These are phyloP conservation scores for Trichoderma aggressivum DNA, from an alignment of 2,329 filamentous ascomycete species.

Conservation along the genomic window DNA sequence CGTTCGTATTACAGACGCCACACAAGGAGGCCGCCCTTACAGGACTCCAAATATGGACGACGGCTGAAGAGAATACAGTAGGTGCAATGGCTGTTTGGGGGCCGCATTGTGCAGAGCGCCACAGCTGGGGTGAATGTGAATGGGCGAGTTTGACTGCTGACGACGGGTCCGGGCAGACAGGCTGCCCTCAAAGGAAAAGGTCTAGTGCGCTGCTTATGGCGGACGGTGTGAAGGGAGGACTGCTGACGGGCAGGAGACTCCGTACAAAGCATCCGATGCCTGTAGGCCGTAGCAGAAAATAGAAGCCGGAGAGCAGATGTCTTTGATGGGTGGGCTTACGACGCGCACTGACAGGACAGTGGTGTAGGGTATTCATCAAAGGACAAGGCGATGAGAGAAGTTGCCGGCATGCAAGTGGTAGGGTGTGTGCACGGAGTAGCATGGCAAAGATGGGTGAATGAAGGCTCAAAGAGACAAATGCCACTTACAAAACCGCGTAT, in stretches of 20 bases:
- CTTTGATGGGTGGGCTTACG: not conserved
- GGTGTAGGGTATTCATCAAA: not conserved
- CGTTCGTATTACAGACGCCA: not conserved
- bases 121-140: not conserved
- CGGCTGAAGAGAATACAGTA: not conserved
- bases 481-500: not conserved
- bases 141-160: slow-evolving; percentile 8
- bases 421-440: not conserved
- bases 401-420: not conserved
- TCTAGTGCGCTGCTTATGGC: not conserved
- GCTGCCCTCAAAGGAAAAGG: not conserved
- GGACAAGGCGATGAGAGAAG: not conserved
- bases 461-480: not conserved
- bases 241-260: not conserved
- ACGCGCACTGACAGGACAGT: not conserved
- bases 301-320: not conserved
- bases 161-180: not conserved
- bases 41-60: slow-evolving; percentile 13
- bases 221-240: not conserved
- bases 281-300: not conserved
- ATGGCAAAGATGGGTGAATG: not conserved
- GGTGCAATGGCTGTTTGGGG: not conserved
- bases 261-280: not conserved
- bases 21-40: slow-evolving; percentile 7
- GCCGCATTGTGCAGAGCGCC: slow-evolving; percentile 1